Evolutionary conservation across 139 green algal species (phyloP).

Genomic region (Micromonas commoda): DNA sequence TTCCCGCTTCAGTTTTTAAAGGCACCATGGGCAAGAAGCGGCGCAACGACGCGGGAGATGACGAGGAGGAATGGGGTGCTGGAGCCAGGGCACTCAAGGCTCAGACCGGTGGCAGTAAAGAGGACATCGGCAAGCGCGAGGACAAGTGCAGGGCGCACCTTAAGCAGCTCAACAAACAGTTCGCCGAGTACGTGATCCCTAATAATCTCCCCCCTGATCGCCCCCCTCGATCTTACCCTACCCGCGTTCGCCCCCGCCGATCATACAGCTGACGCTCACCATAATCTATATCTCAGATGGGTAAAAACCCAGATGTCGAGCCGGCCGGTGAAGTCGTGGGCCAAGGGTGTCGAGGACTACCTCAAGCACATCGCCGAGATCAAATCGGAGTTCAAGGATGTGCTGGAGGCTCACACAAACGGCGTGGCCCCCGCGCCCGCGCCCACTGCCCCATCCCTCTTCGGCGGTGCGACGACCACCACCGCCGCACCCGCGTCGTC

Average conservation of each 20-base stretch:
- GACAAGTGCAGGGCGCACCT: background rate
- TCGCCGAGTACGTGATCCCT: background rate
- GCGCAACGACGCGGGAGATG: background rate
- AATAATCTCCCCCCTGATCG: background rate
- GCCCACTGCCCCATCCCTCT: background rate
- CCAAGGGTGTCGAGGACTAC: slow-evolving; percentile 5
- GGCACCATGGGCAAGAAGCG: no score
- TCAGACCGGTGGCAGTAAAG: background rate
- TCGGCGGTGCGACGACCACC: background rate
- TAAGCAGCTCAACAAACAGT: background rate
- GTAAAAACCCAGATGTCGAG: background rate
- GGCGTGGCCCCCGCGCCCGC: background rate
- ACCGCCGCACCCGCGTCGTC: background rate
- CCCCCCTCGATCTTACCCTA: background rate
- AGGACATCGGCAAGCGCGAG: background rate
- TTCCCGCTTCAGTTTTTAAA: no score
- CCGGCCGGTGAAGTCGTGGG: background rate
- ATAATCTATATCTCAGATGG: no score
- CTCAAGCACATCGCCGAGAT: slow-evolving; percentile 1
- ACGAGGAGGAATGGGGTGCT: background rate
- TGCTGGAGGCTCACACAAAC: background rate
- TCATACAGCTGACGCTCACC: no score
- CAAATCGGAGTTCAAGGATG: slow-evolving; percentile 8
- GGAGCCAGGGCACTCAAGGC: background rate
- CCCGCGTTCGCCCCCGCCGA: no score